Evolutionary conservation across 23 red algal species (phyloP), one percentile per base, ranked within the genome.

Genomic region (Gracilariopsis chorda): DNA sequence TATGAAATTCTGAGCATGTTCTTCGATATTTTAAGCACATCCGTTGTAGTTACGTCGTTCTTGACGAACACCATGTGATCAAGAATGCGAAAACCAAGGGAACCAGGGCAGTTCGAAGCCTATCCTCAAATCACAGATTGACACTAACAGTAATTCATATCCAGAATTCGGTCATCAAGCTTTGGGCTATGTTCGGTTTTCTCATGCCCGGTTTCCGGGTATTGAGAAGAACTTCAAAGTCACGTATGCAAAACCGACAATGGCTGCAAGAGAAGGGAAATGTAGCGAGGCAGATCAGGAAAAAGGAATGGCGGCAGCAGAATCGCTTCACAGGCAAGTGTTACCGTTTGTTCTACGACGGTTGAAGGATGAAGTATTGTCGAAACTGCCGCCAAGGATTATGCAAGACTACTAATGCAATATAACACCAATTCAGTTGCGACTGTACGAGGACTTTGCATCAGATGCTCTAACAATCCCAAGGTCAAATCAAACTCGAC

Each of bases 141-240:
- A 67, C 95, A 33, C 74, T 98, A 55, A 93, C 96, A 1, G 96
- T 93, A 35, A 98, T 93, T 19, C 96, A 93, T 17, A 95, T 98
- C 48, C 96, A 98, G 76, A 98, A 98, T 68, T 88, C 88, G 35
- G 96, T 98, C 8, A 71, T 91, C 35, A 93, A 98, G 78, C 83
- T 98, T 48, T 98, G 96, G 96, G 67, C 93, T 16, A 84, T 98
- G 42, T 98, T 98, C 91, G 96, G 95, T 51, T 98, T 98, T 83
- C 63, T 98, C 17, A 95, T 95, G 92, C 96, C 96, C 9, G 96
- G 96, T 48, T 98, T 95, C 79, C 71, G 37, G 96, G 96, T 13
- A 89, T 42, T 16, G 93, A 98, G 42, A 68, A 82, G 47, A 56
- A 30, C 11, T 98, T 98, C 80, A 78, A 86, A 33, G 96, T 92